Evolutionary conservation across 177 flowering plant species (phyloP).

Genomic region (Telopea speciosissima): DNA sequence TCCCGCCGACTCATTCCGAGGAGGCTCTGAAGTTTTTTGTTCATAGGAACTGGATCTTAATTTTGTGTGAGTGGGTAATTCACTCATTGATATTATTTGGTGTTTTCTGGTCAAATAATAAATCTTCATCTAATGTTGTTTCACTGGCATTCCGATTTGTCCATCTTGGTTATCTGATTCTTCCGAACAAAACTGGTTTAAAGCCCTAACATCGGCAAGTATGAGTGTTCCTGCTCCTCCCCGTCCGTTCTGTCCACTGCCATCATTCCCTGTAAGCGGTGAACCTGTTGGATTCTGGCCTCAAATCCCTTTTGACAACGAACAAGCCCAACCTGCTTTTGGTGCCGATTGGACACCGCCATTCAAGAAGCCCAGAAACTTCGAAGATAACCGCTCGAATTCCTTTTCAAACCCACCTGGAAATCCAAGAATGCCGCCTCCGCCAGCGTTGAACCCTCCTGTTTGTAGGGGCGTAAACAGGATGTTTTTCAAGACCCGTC

Average conservation of each 20-base stretch:
- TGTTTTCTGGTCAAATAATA: too few species aligned
- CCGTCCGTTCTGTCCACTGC: slow-evolving; percentile 17
- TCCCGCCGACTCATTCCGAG: too few species aligned
- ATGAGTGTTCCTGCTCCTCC: slow-evolving; percentile 41
- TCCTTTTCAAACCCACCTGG: slow-evolving; percentile 19
- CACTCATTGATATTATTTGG: too few species aligned
- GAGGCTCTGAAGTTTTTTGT: too few species aligned
- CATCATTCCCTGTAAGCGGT: slow-evolving; percentile 11
- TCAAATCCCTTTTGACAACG: slow-evolving; percentile 21
- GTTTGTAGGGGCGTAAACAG: slow-evolving; percentile 37
- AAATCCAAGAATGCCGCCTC: slow-evolving; percentile 26
- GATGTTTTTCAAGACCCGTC: slow-evolving; percentile 75
- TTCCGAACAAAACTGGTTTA: too few species aligned
- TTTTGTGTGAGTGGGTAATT: too few species aligned
- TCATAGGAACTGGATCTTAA: too few species aligned
- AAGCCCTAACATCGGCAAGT: slow-evolving; percentile 1
- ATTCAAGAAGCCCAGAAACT: slow-evolving; percentile 39
- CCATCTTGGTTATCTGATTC: too few species aligned
- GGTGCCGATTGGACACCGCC: slow-evolving; percentile 30
- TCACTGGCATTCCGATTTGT: too few species aligned
- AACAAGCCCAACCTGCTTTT: slow-evolving; percentile 13
- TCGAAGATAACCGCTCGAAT: slow-evolving; percentile 32
- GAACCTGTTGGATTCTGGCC: slow-evolving; percentile 39
- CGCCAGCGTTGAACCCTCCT: slow-evolving; percentile 19
- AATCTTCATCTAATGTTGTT: too few species aligned